Base-by-base conservation (phyloP, 148 eudicot genomes). In the Rhododendron kiyosumense region DNA sequence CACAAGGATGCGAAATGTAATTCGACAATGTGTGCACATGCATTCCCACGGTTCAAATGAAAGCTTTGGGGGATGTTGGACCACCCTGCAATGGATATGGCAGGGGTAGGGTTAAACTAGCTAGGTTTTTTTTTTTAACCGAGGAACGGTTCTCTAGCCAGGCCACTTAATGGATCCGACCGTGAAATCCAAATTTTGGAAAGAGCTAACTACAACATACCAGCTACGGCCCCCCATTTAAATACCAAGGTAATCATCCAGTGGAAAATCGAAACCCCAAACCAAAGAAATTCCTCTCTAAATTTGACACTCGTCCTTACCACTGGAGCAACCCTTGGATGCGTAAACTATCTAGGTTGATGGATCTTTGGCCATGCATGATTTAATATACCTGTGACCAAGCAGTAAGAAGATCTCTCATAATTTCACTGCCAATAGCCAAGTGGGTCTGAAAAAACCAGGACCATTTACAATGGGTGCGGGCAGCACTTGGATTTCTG, bases 61-160 rank as follows among this genome's bases (percentile, higher is more conserved):
- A 20, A 24, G 22, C 17, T 14, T 4, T 38, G 14, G 28, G 22
- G 22, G 49, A 13, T 36, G 86, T 80, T 80, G 38, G 83, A 65
- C 83, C 81, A 87, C 69, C 57, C 63, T 36, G 78, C 65, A 67
- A 67, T 26, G 73, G 4, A n/a, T 11, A 26, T 26, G 32, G 32
- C 34, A 26, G 32, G 73, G 73, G 61, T 87, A 78, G 83, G 85
- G 86, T 78, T 59, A 74, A 48, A 45, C 79, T 71, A 1, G 49
- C 49, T 9, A 34, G 74, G 43, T 45, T 43, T 41, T 41, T 41
- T 38, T 41, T 41, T 41, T 41, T 41, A 41, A 41, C 45, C 7
- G 1, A 41, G 0, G 45, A 41, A 6, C 45, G 0, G 1, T 7
- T 1, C 7, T 41, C 7, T 5, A 41, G 0, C 1, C 43, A 6